Evolutionary conservation across 306 rosid species (phyloP), one percentile per base, ranked within the genome.

Genomic region (Albizia julibrissin): DNA sequence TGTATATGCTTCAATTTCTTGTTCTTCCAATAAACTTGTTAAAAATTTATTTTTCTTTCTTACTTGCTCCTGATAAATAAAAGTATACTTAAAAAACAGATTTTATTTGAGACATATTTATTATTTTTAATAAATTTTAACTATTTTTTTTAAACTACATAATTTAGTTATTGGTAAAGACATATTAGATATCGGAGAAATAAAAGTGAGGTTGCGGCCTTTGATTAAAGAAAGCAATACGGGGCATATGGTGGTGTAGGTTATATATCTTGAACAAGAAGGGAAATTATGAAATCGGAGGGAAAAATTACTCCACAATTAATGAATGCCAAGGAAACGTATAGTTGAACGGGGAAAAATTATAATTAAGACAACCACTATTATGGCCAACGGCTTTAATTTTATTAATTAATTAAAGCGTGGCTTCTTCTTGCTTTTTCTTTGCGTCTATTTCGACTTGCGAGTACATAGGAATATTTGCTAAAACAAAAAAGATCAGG

Each of bases 251-350:
- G 15, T 10, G 65, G 29, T 9, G 65, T 3, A 1, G 24, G 56
- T 13, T 1, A 24, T 34, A 52, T 83, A 47, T 78, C 75, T 75
- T 78, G 12, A 37, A 59, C 0, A 40, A 58, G 52, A 83, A 70
- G 86, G n/a, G 40, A 83, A 78, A 78, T 72, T 64, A 78, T 78
- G 69, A 65, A 18, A 3, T 18, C n/a, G 47, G 40, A 29, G 43
- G 73, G 14, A 13, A 72, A n/a, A 27, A 72, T 43, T 62, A 56
- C 27, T n/a, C 13, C 62, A 49, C 39, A 4, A 67, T 50, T 50
- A 4, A 67, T 50, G 58, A 69, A 50, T 10, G 27, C 37, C 6
- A 24, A 14, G 19, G 6, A 71, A 44, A 37, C 7, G 34, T 43
- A 70, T 16, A 37, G 42, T 59, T 19, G 14, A 75, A 66, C 8